A percentile compares a stretch with the other conserved stretches of the same genome.
These are phyloP conservation scores for Xylaria sp. DNA, from an alignment of 2,329 filamentous ascomycete genomes.

Conservation along the genomic window DNA sequence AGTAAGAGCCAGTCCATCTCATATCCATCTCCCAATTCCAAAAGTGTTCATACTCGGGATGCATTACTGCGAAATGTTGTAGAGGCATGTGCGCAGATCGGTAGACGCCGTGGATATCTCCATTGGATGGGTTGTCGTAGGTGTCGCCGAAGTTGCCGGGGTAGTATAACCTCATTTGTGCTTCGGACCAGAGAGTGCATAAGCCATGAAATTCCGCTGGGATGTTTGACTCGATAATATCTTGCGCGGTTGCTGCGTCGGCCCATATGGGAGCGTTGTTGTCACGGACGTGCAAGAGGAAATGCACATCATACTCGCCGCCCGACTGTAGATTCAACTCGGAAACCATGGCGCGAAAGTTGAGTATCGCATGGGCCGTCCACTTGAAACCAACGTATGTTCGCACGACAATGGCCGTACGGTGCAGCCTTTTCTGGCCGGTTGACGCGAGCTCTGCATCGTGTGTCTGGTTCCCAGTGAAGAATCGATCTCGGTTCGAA, in stretches of 20 bases:
- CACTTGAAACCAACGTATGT: conserved; percentile 85
- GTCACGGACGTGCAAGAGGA: conserved; percentile 87
- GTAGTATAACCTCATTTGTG: conserved; percentile 85
- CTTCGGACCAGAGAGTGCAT: conserved; percentile 85
- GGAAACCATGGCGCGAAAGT: conserved; percentile 82
- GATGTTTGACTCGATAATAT: conserved; percentile 73
- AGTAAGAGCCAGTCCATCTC: conserved; percentile 72
- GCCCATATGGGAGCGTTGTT: conserved; percentile 83
- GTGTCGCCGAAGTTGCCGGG: conserved; percentile 75
- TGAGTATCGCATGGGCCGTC: conserved; percentile 80
- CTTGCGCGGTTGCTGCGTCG: conserved; percentile 77
- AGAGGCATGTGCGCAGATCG: conserved; percentile 72
- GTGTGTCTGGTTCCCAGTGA: conserved; percentile 52
- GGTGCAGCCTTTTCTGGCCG: conserved; percentile 57
- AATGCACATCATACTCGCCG: conserved; percentile 84
- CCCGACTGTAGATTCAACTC: conserved; percentile 82
- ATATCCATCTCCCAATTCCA: conserved; percentile 80
- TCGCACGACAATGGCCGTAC: conserved; percentile 81
- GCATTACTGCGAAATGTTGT: conserved; percentile 71
- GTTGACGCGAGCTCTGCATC: conserved; percentile 46
- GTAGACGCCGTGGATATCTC: conserved; percentile 75
- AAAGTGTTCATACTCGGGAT: conserved; percentile 73
- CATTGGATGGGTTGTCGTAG: conserved; percentile 67
- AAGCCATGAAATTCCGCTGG: conserved; percentile 82
- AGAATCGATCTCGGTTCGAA: conserved; percentile 73